Percentiles rank a stretch among this genome's conserved stretches.
phyloP scores from a whole-genome alignment of 139 green algal species.

The Trebouxia sp. region DNA sequence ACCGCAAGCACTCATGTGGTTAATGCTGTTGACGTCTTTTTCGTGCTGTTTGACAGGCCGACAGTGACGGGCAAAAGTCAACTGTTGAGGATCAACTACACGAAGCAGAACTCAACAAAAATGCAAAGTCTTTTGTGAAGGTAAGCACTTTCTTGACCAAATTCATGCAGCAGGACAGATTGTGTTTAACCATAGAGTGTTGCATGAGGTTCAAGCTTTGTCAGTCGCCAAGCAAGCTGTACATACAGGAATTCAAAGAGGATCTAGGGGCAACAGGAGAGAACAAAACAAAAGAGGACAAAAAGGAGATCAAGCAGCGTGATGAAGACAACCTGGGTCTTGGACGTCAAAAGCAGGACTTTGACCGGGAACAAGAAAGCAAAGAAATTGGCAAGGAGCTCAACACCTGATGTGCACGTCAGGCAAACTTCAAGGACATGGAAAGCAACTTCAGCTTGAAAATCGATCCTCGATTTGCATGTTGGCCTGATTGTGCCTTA shows the following conservation, averaged over 20 bases:
- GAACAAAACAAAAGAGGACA: background rate
- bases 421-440: no score
- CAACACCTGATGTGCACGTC: no score
- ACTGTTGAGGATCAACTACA: conserved; percentile 14
- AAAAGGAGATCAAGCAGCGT: background rate
- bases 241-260: conserved; percentile 4
- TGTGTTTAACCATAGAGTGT: no score
- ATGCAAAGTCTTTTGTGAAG: conserved; percentile 1
- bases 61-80: background rate
- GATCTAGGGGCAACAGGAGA: background rate
- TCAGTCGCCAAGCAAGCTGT: no score
- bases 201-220: no score
- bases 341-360: background rate
- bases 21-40: no score
- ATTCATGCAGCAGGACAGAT: no score
- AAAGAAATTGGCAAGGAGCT: background rate
- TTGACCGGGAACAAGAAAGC: background rate
- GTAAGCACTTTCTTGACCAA: no score
- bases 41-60: background rate
- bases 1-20: no score
- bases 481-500: no score
- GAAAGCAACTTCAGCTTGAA: no score
- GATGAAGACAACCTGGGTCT: conserved; percentile 4
- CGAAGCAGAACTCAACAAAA: background rate
- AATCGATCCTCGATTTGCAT: no score